Evolutionary conservation across 441 rosid species (phyloP), one percentile per base, ranked within the genome.

Genomic region (Populus trichocarpa): DNA sequence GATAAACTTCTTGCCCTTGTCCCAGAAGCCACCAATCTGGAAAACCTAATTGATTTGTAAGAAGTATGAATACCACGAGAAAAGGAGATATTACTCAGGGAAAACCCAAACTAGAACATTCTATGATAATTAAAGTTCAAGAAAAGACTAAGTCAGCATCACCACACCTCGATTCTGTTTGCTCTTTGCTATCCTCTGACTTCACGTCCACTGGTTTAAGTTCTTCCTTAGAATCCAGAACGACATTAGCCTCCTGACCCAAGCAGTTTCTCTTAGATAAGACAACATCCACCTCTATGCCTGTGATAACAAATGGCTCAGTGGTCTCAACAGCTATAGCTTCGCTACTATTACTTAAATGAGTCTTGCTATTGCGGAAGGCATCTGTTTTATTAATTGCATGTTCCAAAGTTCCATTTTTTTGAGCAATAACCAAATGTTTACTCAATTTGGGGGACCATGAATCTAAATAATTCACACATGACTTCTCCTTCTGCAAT

Each of bases 141-240:
- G 76, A 67, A 74, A 35, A 64, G 64, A 79, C 30, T 22, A 40
- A 79, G 70, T 72, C 64, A 81, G 53, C 26, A 77, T 81, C 59
- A 78, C 71, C 67, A 71, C 77, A 94, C 98, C 98, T 93, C 78
- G 89, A 78, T 38, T 78, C 57, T 71, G 74, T 68, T 74, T 71
- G 80, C 80, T 71, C 79, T 53, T 70, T 82, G 67, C 75, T 79
- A 79, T 79, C 84, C 75, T 80, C 87, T 42, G 80, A 64, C 70
- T 61, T 78, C 76, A 77, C 8, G 68, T 79, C 81, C 79, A 74
- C 83, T 79, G 73, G 85, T 68, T 76, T 78, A 71, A 53, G 72
- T 74, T 82, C 82, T 67, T 75, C 87, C 78, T 68, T 81, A 67
- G 77, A 81, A 81, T 73, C 71, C 40, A 69, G 53, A 64, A 63